Conservation (phyloP, 805 yeast species). For the Candida michaelii region DNA sequence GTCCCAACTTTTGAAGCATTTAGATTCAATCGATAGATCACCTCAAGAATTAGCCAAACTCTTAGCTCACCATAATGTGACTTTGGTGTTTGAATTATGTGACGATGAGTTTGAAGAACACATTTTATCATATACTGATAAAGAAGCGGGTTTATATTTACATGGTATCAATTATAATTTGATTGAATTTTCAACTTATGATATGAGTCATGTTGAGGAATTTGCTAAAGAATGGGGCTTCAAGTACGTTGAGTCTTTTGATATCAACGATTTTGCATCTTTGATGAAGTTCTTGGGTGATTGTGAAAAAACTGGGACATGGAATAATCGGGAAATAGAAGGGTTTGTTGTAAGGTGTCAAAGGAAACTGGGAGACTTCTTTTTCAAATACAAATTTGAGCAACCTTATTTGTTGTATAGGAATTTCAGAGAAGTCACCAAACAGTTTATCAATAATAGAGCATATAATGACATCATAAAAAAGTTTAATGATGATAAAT, state of each 20-base stretch:
- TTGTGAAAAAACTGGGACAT: constrained; percentile 66
- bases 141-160: constrained; percentile 76
- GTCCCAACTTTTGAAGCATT: constrained; percentile 52
- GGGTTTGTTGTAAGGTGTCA: constrained; percentile 88
- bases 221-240: constrained; percentile 76
- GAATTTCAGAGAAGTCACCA: constrained; percentile 84
- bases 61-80: constrained; percentile 52
- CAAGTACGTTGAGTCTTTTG: constrained; percentile 50
- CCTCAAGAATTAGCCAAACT: constrained; percentile 53
- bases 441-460: constrained; percentile 41
- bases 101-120: constrained; percentile 95
- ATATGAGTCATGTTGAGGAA: constrained; percentile 55
- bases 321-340: constrained; percentile 72
- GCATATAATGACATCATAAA: constrained; percentile 30
- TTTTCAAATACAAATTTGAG: constrained; percentile 92
- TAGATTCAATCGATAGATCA: constrained; percentile 40
- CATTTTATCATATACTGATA: constrained; percentile 67
- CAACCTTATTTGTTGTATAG: constrained; percentile 93
- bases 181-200: constrained; percentile 60
- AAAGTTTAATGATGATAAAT: constrained; percentile 51
- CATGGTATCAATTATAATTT: constrained; percentile 84
- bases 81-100: constrained; percentile 92
- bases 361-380: constrained; percentile 46
- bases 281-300: constrained; percentile 54
- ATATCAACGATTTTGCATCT: constrained; percentile 34